Evolutionary conservation across 768 basidiomycete species (phyloP).

Genomic region (Kwoniella shandongensis): DNA sequence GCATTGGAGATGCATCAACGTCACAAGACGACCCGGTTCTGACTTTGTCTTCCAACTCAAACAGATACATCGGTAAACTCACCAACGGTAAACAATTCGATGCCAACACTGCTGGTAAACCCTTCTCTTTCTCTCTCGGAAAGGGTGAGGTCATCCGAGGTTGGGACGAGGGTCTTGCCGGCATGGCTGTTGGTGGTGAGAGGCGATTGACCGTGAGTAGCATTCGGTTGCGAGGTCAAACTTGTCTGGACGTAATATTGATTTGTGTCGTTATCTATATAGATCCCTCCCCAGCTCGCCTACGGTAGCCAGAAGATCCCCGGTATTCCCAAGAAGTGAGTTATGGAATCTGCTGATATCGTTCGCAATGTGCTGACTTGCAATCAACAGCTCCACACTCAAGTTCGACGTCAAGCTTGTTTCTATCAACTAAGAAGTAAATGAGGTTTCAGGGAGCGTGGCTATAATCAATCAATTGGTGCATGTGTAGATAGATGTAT

Average conservation of each 20-base stretch:
- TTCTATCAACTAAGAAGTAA: constrained; percentile 47
- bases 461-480: no score
- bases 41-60: neutral
- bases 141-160: constrained; percentile 77
- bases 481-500: no score
- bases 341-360: neutral
- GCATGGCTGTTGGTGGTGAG: constrained; percentile 88
- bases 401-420: constrained; percentile 62
- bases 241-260: neutral
- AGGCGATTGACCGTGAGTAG: constrained; percentile 62
- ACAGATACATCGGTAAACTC: constrained; percentile 82
- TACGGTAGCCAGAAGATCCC: constrained; percentile 64
- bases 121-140: constrained; percentile 79
- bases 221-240: neutral
- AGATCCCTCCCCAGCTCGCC: constrained; percentile 53
- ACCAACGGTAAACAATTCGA: constrained; percentile 78
- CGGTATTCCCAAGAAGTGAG: constrained; percentile 65
- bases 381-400: constrained; percentile 64
- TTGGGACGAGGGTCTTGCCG: constrained; percentile 88
- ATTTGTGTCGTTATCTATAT: neutral
- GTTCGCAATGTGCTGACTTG: constrained; percentile 8
- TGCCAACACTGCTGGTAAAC: constrained; percentile 49
- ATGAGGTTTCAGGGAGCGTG: no score
- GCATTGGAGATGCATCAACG: neutral
- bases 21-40: neutral